Evolutionary conservation across 2,329 filamentous ascomycete genomes (phyloP), one percentile per base, ranked within the genome.

Genomic region (Sphaerulina vaccinii): DNA sequence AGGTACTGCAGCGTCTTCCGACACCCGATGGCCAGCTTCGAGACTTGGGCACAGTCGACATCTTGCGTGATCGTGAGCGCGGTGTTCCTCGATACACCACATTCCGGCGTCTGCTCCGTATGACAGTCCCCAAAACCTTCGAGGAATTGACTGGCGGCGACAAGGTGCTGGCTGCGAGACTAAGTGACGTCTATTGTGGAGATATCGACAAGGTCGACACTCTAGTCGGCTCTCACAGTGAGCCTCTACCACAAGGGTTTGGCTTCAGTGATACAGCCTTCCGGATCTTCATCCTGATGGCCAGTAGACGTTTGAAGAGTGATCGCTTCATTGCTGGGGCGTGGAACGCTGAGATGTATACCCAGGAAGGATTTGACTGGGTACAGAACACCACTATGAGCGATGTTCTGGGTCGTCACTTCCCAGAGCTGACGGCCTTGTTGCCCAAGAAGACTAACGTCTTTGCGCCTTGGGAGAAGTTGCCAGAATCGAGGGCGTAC

Each of bases 251-350:
- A 3, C 62, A 70, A 24, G 75, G 74, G 0, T 77, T 77, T 44
- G 75, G 74, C 0, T 77, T 77, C 59, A 73, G 70, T 54, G 75
- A 77, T 46, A 77, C 74, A 2, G 74, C 74, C 1, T 77, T 77
- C 55, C 61, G 73, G 0, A 64, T 76, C 1, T 76, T 76, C 51
- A 73, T 76, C 32, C 54, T 75, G 1, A 76, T 76, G 73, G 74
- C 73, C 1, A 70, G 66, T 35, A 55, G 73, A 10, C 56, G 71
- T 18, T 52, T 75, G 15, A 76, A 75, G 66, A 74, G 71, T 15
- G 73, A 76, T 63, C 63, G 73, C 1, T 75, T 75, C 49, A 74
- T 76, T 22, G 73, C 73, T 0, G 67, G 67, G 0, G 61, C 69
- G 18, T 75, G 71, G 70, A 70, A 73, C 36, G 63, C 63, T 18